These are phyloP conservation scores for Lactarius psammicola DNA, from an alignment of 768 basidiomycete genomes.

Conservation along the genomic window DNA sequence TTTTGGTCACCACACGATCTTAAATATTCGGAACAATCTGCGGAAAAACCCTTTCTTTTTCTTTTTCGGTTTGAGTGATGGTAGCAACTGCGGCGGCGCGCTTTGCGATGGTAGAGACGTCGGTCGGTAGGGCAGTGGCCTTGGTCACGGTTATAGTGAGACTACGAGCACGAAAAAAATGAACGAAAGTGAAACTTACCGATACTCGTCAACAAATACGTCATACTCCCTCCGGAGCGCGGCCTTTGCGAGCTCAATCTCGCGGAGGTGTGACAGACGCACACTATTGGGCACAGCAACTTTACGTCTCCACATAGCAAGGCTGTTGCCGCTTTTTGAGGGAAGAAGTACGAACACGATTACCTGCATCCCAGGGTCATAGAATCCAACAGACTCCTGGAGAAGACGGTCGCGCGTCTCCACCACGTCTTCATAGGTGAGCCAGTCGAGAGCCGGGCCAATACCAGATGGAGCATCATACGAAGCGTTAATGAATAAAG, in stretches of 20 bases:
- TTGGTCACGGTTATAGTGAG: neutral
- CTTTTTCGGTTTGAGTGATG: conserved; percentile 19
- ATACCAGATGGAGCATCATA: conserved; percentile 5
- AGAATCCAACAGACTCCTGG: conserved; percentile 29
- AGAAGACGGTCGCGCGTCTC: conserved; percentile 27
- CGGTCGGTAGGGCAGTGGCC: conserved; percentile 19
- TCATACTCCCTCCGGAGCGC: conserved; percentile 28
- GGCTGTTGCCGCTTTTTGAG: conserved; percentile 30
- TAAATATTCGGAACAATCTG: conserved; percentile 26
- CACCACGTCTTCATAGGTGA: conserved; percentile 25
- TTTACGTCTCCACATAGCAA: conserved; percentile 31
- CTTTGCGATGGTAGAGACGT: conserved; percentile 2
- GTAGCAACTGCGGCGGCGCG: neutral
- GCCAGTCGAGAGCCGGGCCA: conserved; percentile 27
- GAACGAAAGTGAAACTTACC: conserved; percentile 8
- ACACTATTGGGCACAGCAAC: conserved; percentile 25
- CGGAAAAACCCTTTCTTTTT: conserved; percentile 30
- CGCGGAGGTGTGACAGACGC: conserved; percentile 17
- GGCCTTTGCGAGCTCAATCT: conserved; percentile 26
- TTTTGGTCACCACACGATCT: conserved; percentile 24
- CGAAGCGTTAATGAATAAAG: conserved; percentile 28
- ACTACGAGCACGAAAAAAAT: neutral
- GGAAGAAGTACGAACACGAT: conserved; percentile 29
- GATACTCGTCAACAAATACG: conserved; percentile 25
- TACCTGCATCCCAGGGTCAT: conserved; percentile 26